Base-by-base conservation (phyloP, 805 yeast genomes). In the Saturnispora besseyi region DNA sequence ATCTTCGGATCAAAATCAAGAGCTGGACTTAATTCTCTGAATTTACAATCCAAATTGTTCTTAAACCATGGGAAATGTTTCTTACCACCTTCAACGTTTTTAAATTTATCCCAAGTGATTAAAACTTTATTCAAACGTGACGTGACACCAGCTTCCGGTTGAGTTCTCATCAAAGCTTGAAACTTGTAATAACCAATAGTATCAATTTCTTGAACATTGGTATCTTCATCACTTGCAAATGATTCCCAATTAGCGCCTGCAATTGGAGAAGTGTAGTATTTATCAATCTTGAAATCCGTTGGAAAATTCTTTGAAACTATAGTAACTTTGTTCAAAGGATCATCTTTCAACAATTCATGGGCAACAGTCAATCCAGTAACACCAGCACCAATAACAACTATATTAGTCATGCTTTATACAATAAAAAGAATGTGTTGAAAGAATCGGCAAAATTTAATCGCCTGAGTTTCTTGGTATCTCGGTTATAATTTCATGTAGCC, bases 181-280 rank as follows among this genome's bases (percentile, higher is more conserved):
- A 81, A 74, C 52, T 67, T 71, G 28, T 55, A 55, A 56, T 82
- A 83, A 0, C 77, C 78, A 3, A 71, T 62, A 30, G 63, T 63
- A 57, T 82, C 88, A 51, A 64, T 59, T n/a, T 64, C 60, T 51
- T 66, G 65, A 44, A 58, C 59, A 29, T 53, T 56, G 7, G 44
- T 47, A 29, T 62, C 66, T 21, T 77, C 78, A 4, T 68, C 67
- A 1, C 53, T 38, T 2, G 85, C 87, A 64, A 79, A 78, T 11
- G 84, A 76, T 44, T 69, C 71, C 86, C 87, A 82, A 56, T 82
- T 78, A 43, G 87, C 89, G 4, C 88, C 88, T 0, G 87, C 88
- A 60, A 71, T 77, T 3, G 87, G 87, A 0, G 84, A 79, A 3
- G 85, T 73, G 59, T 78, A 82, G 9, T 72, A 72, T 3, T 57